Evolutionary conservation across 2,329 filamentous ascomycete genomes (phyloP).

Genomic region (Fusarium compactum): DNA sequence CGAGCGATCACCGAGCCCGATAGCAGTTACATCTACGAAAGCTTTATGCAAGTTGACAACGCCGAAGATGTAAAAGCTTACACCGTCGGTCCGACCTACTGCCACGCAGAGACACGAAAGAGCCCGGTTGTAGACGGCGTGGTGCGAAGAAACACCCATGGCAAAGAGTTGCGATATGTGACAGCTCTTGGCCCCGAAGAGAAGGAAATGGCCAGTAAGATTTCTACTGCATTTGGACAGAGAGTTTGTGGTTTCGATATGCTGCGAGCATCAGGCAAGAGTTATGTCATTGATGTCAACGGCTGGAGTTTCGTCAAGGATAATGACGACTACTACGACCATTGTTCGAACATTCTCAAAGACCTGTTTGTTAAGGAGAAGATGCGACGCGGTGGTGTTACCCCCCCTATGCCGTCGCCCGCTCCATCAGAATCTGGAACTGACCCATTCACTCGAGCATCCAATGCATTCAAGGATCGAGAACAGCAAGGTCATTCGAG

Average conservation of each 20-base stretch:
- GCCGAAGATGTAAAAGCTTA: conserved; percentile 99
- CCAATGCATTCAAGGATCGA: conserved; percentile 55
- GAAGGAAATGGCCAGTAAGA: conserved; percentile 86
- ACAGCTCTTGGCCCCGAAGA: conserved; percentile 86
- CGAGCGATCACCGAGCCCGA: conserved; percentile 83
- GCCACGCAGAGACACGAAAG: conserved; percentile 96
- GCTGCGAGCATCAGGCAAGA: conserved; percentile 86
- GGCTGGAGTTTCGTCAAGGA: conserved; percentile 99
- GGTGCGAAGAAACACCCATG: conserved; percentile 94
- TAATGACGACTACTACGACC: conserved; percentile 98
- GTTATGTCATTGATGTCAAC: conserved; percentile 98
- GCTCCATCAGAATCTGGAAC: conserved; percentile 60
- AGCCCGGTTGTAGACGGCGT: conserved; percentile 97
- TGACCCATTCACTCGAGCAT: conserved; percentile 55
- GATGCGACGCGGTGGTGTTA: conserved; percentile 71
- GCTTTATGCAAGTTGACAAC: conserved; percentile 96
- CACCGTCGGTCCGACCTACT: conserved; percentile 92
- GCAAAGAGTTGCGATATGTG: conserved; percentile 96
- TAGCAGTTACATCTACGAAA: conserved; percentile 95
- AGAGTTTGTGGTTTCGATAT: conserved; percentile 96
- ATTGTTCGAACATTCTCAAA: conserved; percentile 85
- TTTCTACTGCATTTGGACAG: conserved; percentile 92
- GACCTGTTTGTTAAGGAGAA: conserved; percentile 90
- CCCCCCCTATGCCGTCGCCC: conserved; percentile 65
- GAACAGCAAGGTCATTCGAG: conserved; percentile 48